A percentile compares a stretch with the other conserved stretches of the same genome.
These are phyloP conservation scores for Laburnicola sp. DNA, from an alignment of 2,329 filamentous ascomycete genomes.

Conservation along the genomic window DNA sequence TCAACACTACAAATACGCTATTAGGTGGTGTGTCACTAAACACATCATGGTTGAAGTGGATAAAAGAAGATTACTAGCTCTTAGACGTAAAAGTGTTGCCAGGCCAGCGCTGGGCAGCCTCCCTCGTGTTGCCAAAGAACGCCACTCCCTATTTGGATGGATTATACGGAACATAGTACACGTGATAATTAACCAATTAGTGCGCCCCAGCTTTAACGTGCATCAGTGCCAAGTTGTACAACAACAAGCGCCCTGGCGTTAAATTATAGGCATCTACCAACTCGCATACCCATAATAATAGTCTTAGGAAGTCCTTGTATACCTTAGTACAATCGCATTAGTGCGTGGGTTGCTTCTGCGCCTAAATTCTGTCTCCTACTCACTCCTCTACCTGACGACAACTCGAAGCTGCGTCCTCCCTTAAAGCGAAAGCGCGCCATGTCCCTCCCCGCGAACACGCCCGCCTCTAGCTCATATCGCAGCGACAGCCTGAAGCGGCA, in stretches of 20 bases:
- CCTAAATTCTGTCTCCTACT: slow-evolving; percentile 7
- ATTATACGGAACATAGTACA: neutral
- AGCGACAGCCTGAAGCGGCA: slow-evolving; percentile 17
- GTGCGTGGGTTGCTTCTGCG: slow-evolving; percentile 9
- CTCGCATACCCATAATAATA: slow-evolving; percentile 10
- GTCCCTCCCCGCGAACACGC: slow-evolving; percentile 12
- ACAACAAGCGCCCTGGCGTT: slow-evolving; percentile 2
- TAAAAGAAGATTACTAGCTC: neutral
- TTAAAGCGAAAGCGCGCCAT: slow-evolving; percentile 21
- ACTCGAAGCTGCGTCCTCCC: neutral
- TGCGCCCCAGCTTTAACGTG: neutral
- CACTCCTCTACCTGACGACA: slow-evolving; percentile 15
- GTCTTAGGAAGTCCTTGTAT: slow-evolving; percentile 6
- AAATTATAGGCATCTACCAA: neutral
- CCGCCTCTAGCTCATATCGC: slow-evolving; percentile 13
- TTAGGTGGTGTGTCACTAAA: neutral
- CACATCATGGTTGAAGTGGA: neutral
- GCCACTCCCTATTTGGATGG: slow-evolving; percentile 1
- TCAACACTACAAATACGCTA: neutral
- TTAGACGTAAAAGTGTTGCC: no score
- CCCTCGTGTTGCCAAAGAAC: neutral
- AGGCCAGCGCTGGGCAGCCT: no score
- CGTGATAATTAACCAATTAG: neutral
- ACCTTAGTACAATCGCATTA: slow-evolving; percentile 2
- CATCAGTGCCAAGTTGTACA: slow-evolving; percentile 3